Percentiles rank a stretch among this genome's conserved stretches.
These are phyloP conservation scores for Xylariomycetidae sp. DNA, from an alignment of 2,329 filamentous ascomycete genomes.

Conservation along the genomic window DNA sequence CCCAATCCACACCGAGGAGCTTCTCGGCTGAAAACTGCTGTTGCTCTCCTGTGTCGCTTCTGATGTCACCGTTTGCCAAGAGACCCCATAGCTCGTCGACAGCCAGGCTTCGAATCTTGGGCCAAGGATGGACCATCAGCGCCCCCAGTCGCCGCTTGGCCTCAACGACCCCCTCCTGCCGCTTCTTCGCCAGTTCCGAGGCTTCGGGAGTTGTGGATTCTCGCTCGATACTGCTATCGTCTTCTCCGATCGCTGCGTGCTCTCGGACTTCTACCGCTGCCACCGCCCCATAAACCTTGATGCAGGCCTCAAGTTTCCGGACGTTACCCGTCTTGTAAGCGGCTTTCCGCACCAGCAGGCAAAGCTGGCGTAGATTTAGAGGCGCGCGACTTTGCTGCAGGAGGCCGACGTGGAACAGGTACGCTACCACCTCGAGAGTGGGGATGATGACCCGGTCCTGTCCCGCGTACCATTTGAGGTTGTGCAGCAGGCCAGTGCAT, in stretches of 20 bases:
- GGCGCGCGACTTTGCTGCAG: constrained; percentile 32
- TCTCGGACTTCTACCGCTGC: constrained; percentile 27
- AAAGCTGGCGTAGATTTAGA: constrained; percentile 51
- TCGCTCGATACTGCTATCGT: too few relatives aligned
- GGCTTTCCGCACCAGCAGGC: constrained; percentile 66
- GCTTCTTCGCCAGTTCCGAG: constrained; percentile 18
- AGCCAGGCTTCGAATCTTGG: constrained; percentile 57
- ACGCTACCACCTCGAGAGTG: constrained; percentile 69
- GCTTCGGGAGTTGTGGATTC: constrained; percentile 1
- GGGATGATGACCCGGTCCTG: constrained; percentile 70
- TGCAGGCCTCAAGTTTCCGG: constrained; percentile 71
- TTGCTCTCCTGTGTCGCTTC: constrained; percentile 15
- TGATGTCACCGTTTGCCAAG: constrained; percentile 17
- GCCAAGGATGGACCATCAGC: constrained; percentile 77
- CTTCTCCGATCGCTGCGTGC: too few relatives aligned
- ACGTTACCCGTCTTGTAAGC: constrained; percentile 81
- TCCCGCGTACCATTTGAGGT: constrained; percentile 46
- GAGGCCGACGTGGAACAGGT: constrained; percentile 62
- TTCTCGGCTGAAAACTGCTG: constrained; percentile 13
- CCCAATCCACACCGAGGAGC: constrained; percentile 53
- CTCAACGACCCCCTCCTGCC: constrained; percentile 41
- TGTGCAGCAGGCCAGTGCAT: constrained; percentile 45
- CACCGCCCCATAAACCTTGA: constrained; percentile 72
- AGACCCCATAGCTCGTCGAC: constrained; percentile 56
- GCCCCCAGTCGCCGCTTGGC: constrained; percentile 64